Base-by-base conservation (phyloP, 2,329 filamentous ascomycete genomes). In the Aspergillus felis region DNA sequence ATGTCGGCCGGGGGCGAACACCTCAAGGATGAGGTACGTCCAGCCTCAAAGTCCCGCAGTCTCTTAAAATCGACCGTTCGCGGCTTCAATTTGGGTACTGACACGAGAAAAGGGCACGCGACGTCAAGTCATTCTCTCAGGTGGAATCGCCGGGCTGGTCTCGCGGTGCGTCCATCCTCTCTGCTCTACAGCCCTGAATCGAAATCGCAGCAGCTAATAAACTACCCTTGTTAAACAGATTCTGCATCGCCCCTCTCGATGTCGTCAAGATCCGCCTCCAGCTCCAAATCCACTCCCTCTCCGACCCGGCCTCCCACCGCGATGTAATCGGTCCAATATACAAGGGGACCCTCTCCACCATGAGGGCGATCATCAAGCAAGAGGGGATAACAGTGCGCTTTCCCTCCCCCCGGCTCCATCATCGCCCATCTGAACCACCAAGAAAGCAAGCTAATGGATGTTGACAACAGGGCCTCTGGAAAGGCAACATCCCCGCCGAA, bases 211-310 rank as follows among this genome's bases (percentile, higher is more conserved):
- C n/a, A 9, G 4, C 22, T 44, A 22, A 44, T 44, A 8, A n/a
- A 44, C n/a, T 9, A 29, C n/a, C 22, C 22, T 3, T 20, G 25
- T 22, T 22, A 24, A 38, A 53, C 66, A 92, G 90, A 72, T 97
- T 99, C 80, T 85, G 94, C 70, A 88, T 97, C 71, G 91, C 94
- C 20, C 94, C 94, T 54, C 89, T 99, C 64, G 94, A 99, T 75
- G 94, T 99, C 61, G 87, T 97, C 78, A 97, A 99, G 81, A 99
- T 99, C 77, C 90, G 94, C 50, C 87, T 97, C 49, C 94, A 99
- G 74, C 86, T 99, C 20, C 94, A 97, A 75, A 85, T 90, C 48
- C 89, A 95, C 78, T 92, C 91, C 51, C 84, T 90, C 59, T 88
- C 88, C 66, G 88, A 93, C 69, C 89, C 91, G 2, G 75, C 86